Conservation (phyloP, 1,139 yeast genomes). For the Hansenula sp. region DNA sequence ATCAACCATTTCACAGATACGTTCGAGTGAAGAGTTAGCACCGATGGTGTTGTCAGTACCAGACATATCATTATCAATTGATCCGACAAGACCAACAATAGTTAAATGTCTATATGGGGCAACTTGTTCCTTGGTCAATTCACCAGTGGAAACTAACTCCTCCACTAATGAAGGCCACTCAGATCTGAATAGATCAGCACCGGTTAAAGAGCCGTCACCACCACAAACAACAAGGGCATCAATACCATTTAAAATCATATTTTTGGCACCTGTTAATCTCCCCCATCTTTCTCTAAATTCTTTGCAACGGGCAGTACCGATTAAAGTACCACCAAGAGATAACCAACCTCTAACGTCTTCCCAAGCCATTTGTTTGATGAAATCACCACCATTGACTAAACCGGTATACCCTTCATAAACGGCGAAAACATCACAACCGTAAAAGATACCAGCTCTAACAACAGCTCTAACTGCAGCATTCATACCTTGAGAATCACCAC, state of each 20-base stretch:
- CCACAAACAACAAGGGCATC: conserved; percentile 82
- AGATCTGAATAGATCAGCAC: conserved; percentile 72
- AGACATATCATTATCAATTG: conserved; percentile 83
- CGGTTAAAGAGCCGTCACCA: conserved; percentile 83
- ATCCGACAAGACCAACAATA: conserved; percentile 77
- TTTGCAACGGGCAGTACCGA: conserved; percentile 76
- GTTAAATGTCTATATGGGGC: conserved; percentile 55
- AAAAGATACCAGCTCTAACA: conserved; percentile 67
- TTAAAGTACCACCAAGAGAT: conserved; percentile 74
- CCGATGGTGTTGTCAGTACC: conserved; percentile 82
- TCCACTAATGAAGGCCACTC: conserved; percentile 76
- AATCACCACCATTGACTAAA: conserved; percentile 60
- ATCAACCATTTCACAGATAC: conserved; percentile 76
- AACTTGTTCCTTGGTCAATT: conserved; percentile 48
- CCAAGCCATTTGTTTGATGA: conserved; percentile 68
- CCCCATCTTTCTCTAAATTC: conserved; percentile 69
- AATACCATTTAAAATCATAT: conserved; percentile 68
- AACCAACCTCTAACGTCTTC: conserved; percentile 74
- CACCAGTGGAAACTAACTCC: conserved; percentile 50
- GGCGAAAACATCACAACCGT: conserved; percentile 71
- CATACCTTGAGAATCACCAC: conserved; percentile 90
- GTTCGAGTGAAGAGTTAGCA: conserved; percentile 71
- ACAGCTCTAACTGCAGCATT: conserved; percentile 80
- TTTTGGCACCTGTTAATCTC: conserved; percentile 60
- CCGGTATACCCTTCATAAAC: conserved; percentile 80